phyloP scores from a whole-genome alignment of 192 early-diverging fungal genomes.

The Entophlyctis luteolus region DNA sequence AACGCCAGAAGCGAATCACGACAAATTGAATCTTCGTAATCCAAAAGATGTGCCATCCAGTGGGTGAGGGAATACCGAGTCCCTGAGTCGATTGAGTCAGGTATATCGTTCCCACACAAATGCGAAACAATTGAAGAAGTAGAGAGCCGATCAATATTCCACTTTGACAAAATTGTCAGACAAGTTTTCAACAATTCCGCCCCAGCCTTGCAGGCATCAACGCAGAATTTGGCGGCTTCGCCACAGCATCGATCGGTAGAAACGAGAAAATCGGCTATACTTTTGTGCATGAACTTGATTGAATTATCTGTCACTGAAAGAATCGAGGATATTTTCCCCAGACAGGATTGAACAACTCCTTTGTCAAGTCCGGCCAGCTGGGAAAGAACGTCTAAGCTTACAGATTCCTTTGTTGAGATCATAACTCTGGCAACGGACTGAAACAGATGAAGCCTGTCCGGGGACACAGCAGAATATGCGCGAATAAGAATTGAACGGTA shows the following conservation, averaged over 20 bases:
- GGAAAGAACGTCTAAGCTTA: not conserved
- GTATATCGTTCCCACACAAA: not conserved
- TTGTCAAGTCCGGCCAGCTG: not conserved
- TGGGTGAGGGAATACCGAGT: not conserved
- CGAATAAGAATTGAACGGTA: not conserved
- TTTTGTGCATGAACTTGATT: not conserved
- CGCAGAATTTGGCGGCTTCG: not conserved
- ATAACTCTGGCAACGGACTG: not conserved
- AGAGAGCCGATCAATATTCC: not conserved
- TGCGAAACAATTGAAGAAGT: not conserved
- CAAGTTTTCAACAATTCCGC: not conserved
- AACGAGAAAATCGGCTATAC: not conserved
- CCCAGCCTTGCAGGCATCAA: not conserved
- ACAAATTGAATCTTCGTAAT: not conserved
- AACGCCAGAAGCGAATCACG: not conserved
- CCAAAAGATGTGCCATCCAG: not conserved
- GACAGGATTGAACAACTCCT: not conserved
- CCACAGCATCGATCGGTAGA: not conserved
- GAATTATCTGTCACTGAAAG: not conserved
- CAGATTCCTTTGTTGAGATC: not conserved
- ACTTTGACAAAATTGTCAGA: not conserved
- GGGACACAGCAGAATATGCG: not conserved
- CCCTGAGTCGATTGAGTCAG: not conserved
- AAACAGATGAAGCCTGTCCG: not conserved
- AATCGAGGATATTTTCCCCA: not conserved